A percentile compares a stretch with the other conserved stretches of the same genome.
Evolutionary conservation across 805 yeast genomes (phyloP).

Genomic region (Brettanomyces sp.): DNA sequence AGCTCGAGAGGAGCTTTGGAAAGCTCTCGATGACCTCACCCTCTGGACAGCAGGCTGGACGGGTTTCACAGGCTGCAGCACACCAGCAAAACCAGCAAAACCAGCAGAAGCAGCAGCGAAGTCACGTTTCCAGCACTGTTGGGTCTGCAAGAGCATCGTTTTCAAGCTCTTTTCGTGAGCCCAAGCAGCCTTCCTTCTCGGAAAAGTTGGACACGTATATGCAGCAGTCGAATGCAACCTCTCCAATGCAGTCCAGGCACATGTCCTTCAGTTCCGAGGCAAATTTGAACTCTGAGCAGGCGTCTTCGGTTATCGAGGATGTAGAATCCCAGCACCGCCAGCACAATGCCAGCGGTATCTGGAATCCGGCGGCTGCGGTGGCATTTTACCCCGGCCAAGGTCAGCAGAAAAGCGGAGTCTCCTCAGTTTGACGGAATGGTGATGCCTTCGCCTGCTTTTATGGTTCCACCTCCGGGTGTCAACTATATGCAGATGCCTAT

Average conservation of each 20-base stretch:
- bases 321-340: constrained; percentile 7
- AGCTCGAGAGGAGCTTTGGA: constrained; percentile 45
- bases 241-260: constrained; percentile 21
- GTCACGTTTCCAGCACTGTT: constrained; percentile 8
- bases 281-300: constrained; percentile 25
- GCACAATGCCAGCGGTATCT: constrained; percentile 29
- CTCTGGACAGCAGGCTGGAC: constrained; percentile 7
- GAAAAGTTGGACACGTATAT: constrained; percentile 55
- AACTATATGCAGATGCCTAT: neutral
- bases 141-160: neutral
- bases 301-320: constrained; percentile 23
- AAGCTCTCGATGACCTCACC: constrained; percentile 21
- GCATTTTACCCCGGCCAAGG: constrained; percentile 41
- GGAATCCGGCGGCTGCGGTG: constrained; percentile 61
- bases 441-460: neutral
- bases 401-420: neutral
- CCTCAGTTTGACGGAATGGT: neutral
- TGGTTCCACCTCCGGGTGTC: constrained; percentile 6
- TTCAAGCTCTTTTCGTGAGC: constrained; percentile 21
- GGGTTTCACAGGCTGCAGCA: constrained; percentile 10
- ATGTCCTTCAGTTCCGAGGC: constrained; percentile 21
- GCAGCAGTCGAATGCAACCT: constrained; percentile 13
- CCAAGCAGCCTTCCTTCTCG: constrained; percentile 40
- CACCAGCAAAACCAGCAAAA: neutral
- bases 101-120: constrained; percentile 5